Conservation (phyloP, 768 basidiomycete genomes). For the Psilocybe sp. region DNA sequence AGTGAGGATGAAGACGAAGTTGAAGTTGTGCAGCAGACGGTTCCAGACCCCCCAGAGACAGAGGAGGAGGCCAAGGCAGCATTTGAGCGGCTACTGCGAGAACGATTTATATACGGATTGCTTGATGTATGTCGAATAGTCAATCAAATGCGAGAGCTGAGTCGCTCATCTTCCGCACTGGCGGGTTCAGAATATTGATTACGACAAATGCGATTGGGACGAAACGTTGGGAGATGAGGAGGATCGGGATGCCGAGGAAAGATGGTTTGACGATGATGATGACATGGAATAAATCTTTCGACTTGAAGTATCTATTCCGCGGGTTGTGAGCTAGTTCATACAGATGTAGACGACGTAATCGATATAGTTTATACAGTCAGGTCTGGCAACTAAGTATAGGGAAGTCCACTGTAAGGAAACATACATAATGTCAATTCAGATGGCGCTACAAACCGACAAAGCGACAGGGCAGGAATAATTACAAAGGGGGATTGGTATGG, state of each 20-base stretch:
- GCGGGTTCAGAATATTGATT: slow-evolving; percentile 55
- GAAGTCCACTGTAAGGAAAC: too few relatives aligned
- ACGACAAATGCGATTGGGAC: slow-evolving; percentile 74
- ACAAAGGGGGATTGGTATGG: too few relatives aligned
- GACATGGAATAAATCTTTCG: not conserved
- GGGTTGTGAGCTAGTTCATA: too few relatives aligned
- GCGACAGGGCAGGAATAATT: too few relatives aligned
- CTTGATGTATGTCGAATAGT: slow-evolving; percentile 52
- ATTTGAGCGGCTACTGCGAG: slow-evolving; percentile 63
- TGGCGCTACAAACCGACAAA: too few relatives aligned
- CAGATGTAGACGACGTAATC: too few relatives aligned
- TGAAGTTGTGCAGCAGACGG: not conserved
- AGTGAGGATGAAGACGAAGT: slow-evolving; percentile 36
- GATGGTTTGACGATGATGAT: slow-evolving; percentile 67
- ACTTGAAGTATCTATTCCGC: not conserved
- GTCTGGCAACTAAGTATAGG: too few relatives aligned
- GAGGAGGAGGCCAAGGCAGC: slow-evolving; percentile 44
- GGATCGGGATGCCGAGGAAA: slow-evolving; percentile 62
- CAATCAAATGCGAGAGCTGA: not conserved
- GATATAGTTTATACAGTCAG: too few relatives aligned
- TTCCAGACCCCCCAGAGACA: slow-evolving; percentile 37
- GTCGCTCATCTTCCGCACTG: not conserved
- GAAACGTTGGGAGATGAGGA: slow-evolving; percentile 61
- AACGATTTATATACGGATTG: slow-evolving; percentile 73
- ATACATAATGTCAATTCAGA: too few relatives aligned